Evolutionary conservation across 306 rosid species (phyloP).

Genomic region (Quercus variabilis): DNA sequence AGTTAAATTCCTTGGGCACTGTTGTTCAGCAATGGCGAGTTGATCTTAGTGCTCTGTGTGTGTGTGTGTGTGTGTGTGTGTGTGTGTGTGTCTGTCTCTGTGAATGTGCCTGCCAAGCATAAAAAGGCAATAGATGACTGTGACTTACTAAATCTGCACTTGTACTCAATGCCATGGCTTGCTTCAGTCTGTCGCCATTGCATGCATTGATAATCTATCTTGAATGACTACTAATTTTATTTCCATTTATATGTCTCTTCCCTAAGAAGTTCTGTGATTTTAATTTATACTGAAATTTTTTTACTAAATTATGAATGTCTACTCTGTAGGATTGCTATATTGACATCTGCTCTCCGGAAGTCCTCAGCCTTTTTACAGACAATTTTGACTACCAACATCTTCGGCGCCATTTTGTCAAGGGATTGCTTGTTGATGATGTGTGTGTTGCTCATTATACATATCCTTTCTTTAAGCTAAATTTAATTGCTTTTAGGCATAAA

Average conservation of each 20-base stretch:
- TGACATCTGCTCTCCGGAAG: conserved; percentile 95
- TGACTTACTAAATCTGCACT: not conserved
- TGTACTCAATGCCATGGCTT: not conserved
- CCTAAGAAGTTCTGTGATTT: not conserved
- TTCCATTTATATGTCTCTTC: not conserved
- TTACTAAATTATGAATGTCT: conserved; percentile 16
- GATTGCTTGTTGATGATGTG: conserved; percentile 96
- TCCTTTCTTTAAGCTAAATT: conserved; percentile 17
- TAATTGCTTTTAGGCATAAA: conserved; percentile 12
- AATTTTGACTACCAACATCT: conserved; percentile 98
- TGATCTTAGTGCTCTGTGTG: not conserved
- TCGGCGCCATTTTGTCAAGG: conserved; percentile 97
- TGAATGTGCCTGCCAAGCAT: not conserved
- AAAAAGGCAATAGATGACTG: not conserved
- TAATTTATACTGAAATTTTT: not conserved
- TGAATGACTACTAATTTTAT: not conserved
- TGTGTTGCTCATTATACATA: conserved; percentile 29
- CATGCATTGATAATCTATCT: not conserved
- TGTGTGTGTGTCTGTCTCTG: no score
- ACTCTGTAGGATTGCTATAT: conserved; percentile 90
- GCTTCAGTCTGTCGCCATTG: not conserved
- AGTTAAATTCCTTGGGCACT: not conserved
- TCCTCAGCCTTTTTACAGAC: conserved; percentile 93
- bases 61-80: not conserved
- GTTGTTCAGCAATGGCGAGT: not conserved